A percentile compares a stretch with the other conserved stretches of the same genome.
Conservation (phyloP, 148 eudicot genomes). For the Cornus suecica region DNA sequence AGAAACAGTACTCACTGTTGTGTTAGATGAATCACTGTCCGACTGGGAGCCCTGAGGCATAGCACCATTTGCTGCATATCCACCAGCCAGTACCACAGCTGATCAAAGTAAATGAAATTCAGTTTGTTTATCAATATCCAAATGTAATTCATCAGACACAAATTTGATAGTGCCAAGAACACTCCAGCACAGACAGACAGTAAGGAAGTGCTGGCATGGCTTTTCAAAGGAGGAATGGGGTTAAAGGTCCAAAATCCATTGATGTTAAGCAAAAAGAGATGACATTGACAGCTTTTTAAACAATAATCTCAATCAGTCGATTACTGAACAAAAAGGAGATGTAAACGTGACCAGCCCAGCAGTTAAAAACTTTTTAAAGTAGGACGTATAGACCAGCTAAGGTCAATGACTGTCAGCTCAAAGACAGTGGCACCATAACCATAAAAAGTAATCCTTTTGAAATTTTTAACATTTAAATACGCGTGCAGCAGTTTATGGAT, state of each 20-base stretch:
- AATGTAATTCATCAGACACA: background rate
- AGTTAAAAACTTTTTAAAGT: background rate
- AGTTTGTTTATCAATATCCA: background rate
- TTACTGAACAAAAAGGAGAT: background rate
- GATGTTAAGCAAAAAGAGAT: background rate
- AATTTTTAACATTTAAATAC: too few relatives aligned
- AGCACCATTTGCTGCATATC: constrained; percentile 46
- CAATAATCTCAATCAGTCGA: background rate
- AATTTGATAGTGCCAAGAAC: background rate
- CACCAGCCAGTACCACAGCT: constrained; percentile 56
- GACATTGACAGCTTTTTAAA: background rate
- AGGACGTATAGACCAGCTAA: too few relatives aligned
- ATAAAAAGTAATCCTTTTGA: too few relatives aligned
- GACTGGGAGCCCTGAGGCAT: constrained; percentile 36
- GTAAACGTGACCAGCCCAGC: background rate
- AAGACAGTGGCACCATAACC: too few relatives aligned
- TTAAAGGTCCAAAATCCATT: too few relatives aligned
- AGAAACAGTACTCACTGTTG: constrained; percentile 47
- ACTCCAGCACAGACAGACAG: too few relatives aligned
- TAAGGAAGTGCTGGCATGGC: too few relatives aligned
- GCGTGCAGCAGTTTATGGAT: too few relatives aligned
- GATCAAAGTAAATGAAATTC: constrained; percentile 16
- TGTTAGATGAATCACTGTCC: constrained; percentile 46
- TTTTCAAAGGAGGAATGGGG: too few relatives aligned
- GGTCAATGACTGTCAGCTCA: too few relatives aligned